These are phyloP conservation scores for Arachnopeziza araneosa DNA, from an alignment of 2,329 filamentous ascomycete genomes.

Conservation along the genomic window DNA sequence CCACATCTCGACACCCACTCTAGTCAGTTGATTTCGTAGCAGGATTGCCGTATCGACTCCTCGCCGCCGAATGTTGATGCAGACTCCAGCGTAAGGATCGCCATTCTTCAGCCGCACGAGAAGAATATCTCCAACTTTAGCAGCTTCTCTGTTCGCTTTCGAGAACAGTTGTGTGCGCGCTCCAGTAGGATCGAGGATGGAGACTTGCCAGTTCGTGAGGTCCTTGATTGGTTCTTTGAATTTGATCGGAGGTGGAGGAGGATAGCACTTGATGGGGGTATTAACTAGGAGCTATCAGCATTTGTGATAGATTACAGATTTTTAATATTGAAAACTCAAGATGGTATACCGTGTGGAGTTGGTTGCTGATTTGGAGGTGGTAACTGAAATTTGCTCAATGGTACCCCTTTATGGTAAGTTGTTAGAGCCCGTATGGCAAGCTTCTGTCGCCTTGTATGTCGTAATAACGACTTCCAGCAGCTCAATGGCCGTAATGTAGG, in stretches of 20 bases:
- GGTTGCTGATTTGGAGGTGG: slow-evolving; percentile 9
- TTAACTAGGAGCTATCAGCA: slow-evolving; percentile 25
- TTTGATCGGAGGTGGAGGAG: slow-evolving; percentile 47
- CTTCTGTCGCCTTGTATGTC: slow-evolving; percentile 49
- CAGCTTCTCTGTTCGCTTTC: slow-evolving; percentile 69
- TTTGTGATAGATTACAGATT: background rate
- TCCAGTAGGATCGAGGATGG: slow-evolving; percentile 76
- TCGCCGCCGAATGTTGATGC: slow-evolving; percentile 79
- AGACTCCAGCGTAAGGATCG: slow-evolving; percentile 86
- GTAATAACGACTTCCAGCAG: slow-evolving; percentile 62
- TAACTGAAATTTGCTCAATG: slow-evolving; percentile 15
- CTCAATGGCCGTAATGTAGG: slow-evolving; percentile 57
- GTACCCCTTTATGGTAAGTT: slow-evolving; percentile 40
- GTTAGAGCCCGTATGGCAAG: slow-evolving; percentile 42
- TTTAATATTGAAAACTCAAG: background rate
- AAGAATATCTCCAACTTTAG: slow-evolving; percentile 82
- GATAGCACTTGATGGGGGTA: slow-evolving; percentile 45
- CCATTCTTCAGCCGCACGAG: slow-evolving; percentile 79
- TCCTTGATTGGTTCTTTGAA: slow-evolving; percentile 63
- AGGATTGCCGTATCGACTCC: slow-evolving; percentile 85
- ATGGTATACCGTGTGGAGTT: slow-evolving; percentile 11
- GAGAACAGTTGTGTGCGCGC: slow-evolving; percentile 78
- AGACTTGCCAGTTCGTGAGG: slow-evolving; percentile 64
- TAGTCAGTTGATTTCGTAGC: slow-evolving; percentile 78
- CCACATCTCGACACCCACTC: slow-evolving; percentile 93